A percentile compares a stretch with the other conserved stretches of the same genome.
Conservation (phyloP, 1,284 basidiomycete species). For the Chalciporus sp. region DNA sequence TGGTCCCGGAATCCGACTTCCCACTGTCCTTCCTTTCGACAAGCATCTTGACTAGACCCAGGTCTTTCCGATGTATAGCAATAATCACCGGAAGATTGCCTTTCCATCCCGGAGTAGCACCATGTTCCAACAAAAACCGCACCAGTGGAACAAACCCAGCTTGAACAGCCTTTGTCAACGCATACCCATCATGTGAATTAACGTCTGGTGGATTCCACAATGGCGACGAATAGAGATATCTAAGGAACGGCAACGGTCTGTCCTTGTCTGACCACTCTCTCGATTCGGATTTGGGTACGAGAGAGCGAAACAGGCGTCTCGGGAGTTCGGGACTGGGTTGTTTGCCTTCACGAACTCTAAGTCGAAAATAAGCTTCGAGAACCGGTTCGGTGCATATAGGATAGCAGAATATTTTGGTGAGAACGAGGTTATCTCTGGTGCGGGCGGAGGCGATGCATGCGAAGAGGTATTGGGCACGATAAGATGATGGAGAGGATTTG, state of each 20-base stretch:
- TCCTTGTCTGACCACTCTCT: constrained; percentile 45
- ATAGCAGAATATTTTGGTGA: constrained; percentile 60
- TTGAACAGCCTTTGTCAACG: constrained; percentile 74
- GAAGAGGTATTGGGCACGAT: constrained; percentile 63
- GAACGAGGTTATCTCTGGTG: constrained; percentile 29
- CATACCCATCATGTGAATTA: constrained; percentile 76
- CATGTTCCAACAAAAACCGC: constrained; percentile 66
- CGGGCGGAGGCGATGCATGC: constrained; percentile 34
- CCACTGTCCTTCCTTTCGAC: constrained; percentile 56
- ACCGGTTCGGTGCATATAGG: constrained; percentile 63
- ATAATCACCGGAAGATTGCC: constrained; percentile 66
- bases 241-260: constrained; percentile 63
- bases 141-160: constrained; percentile 65
- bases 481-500: constrained; percentile 49
- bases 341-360: background rate
- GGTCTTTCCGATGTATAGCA: constrained; percentile 72
- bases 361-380: constrained; percentile 50
- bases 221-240: constrained; percentile 50
- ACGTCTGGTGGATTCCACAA: constrained; percentile 45
- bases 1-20: constrained; percentile 10
- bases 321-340: constrained; percentile 49
- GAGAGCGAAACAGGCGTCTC: constrained; percentile 58
- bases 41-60: constrained; percentile 70
- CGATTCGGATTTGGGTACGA: constrained; percentile 36
- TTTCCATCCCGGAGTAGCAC: constrained; percentile 68